phyloP scores from a whole-genome alignment of 805 yeast species.

The Tetrapisispora arboricola region DNA sequence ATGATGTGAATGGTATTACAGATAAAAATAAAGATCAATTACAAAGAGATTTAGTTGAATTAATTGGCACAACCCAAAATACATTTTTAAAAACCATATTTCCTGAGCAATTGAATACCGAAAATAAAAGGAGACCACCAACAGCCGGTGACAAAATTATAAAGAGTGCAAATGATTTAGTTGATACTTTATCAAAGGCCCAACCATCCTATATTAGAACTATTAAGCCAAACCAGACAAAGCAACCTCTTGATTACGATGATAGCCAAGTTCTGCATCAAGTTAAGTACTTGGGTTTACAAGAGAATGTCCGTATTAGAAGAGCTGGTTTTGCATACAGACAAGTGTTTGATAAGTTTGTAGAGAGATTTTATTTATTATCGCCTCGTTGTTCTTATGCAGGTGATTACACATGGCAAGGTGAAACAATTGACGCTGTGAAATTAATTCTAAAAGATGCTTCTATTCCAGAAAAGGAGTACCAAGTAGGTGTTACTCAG shows the following conservation, averaged over 20 bases:
- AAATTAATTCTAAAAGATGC: conserved; percentile 44
- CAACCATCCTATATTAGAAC: conserved; percentile 95
- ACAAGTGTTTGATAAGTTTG: conserved; percentile 92
- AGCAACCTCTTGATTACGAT: conserved; percentile 84
- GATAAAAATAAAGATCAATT: conserved; percentile 94
- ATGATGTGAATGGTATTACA: conserved; percentile 82
- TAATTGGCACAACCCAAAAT: conserved; percentile 63
- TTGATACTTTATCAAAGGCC: conserved; percentile 81
- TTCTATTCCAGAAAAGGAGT: conserved; percentile 69
- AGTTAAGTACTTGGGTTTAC: conserved; percentile 88
- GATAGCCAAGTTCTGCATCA: conserved; percentile 87
- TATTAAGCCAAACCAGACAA: conserved; percentile 91
- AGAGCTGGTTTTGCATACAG: conserved; percentile 98
- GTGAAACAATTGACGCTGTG: conserved; percentile 47
- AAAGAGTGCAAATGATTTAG: conserved; percentile 79
- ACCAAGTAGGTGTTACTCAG: conserved; percentile 84
- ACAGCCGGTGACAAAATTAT: conserved; percentile 95
- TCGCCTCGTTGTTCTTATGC: conserved; percentile 92
- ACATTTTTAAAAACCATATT: conserved; percentile 48
- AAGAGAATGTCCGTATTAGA: conserved; percentile 93
- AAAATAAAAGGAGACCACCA: conserved; percentile 75
- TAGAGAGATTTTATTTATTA: conserved; percentile 81
- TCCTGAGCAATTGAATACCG: conserved; percentile 57
- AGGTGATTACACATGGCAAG: conserved; percentile 59
- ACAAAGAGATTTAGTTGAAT: conserved; percentile 75